Percentiles rank a stretch among this genome's conserved stretches.
Conservation (phyloP, 257 asterid genomes). For the Nicotiana obtusifolia region DNA sequence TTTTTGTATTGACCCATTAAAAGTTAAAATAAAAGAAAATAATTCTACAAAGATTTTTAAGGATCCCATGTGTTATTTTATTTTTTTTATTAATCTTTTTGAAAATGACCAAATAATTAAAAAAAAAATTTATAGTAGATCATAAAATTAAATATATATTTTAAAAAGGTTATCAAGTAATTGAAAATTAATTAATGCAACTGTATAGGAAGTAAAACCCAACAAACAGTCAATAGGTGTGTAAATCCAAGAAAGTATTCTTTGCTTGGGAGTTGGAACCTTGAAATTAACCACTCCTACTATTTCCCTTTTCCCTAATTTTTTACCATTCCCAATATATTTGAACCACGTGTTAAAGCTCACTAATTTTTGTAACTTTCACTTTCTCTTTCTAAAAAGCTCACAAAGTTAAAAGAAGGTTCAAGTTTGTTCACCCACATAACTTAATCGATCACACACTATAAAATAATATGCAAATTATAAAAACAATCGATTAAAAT, state of each 20-base stretch:
- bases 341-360: constrained; percentile 44
- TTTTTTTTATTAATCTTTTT: no score
- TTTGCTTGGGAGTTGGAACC: constrained; percentile 33
- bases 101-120: no score
- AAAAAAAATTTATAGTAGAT: no score
- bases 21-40: no score
- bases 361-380: constrained; percentile 7
- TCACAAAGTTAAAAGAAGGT: neutral
- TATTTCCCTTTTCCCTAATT: neutral
- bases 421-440: constrained; percentile 13
- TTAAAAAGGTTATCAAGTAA: neutral
- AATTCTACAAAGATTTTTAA: no score
- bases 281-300: neutral
- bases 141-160: no score
- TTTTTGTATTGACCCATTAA: neutral
- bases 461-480: neutral
- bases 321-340: constrained; percentile 35
- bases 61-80: no score
- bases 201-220: no score
- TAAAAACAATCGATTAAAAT: neutral
- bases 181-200: no score
- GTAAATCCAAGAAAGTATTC: constrained; percentile 54
- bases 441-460: no score
- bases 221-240: constrained; percentile 36
- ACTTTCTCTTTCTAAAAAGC: constrained; percentile 17